Base-by-base conservation (phyloP, 805 yeast species). In the Candida insectorum region DNA sequence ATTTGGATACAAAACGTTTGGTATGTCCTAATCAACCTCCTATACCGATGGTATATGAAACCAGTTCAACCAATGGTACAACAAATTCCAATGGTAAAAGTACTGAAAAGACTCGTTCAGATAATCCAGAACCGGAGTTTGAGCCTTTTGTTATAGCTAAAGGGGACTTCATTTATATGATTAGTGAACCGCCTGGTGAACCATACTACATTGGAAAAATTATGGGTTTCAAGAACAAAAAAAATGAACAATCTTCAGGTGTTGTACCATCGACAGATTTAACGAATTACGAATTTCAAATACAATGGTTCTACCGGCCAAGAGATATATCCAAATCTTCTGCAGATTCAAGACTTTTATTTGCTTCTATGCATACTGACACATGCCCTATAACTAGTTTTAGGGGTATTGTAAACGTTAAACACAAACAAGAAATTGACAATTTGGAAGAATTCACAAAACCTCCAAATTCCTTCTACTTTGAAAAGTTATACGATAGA, bases 281-380 rank as follows among this genome's bases (percentile, higher is more conserved):
- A 2, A 69, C 69, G 18, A 68, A 69, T 31, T 82, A 67, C 53
- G 52, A 60, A 38, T 76, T 86, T 45, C 79, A 79, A 40, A 79
- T 91, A 44, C 89, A 89, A 58, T 89, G 97, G 97, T 83, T 81
- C 57, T 86, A 87, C 52, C 69, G 98, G 31, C 91, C 96, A 1
- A 62, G 89, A 37, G 97, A 88, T 52, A 81, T 89, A 23, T 77
- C 83, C 37, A 75, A 81, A 35, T 70, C 73, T 17, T 60, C 81
- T 2, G 52, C 66, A 3, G 95, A 88, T 56, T 73, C 96, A 7
- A 69, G 98, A 35, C 56, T 85, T 30, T 58, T 91, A 6, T 87
- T 70, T 52, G 93, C 93, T 0, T 84, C 96, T 0, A 75, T 87
- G 79, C 95, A 89, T 51, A 75, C 85, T 18, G 96, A 85, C 54